Evolutionary conservation across 192 early-diverging fungal species (phyloP), one percentile per base, ranked within the genome.

Genomic region (Coemansia sp.): DNA sequence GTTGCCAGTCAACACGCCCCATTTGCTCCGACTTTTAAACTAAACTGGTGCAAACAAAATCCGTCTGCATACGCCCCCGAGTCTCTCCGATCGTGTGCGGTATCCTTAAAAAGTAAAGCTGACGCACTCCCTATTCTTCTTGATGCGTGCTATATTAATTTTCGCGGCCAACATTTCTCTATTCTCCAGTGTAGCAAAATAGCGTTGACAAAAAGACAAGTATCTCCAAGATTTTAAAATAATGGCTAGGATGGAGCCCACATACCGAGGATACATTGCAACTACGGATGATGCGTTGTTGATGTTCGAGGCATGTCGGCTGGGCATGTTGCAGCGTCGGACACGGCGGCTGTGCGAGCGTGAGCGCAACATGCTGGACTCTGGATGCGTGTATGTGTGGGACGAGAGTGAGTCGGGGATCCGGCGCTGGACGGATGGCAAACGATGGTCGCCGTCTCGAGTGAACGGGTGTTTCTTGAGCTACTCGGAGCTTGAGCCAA

Each of bases 371-470:
- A 67, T 79, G 54, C 88, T 94, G 38, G 73, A 69, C 15, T 91
- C 93, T 2, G 92, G 92, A 2, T 89, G 88, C 1, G 84, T 94
- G 17, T 95, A 90, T 70, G 88, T 89, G 39, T 95, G 92, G 88
- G 90, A 92, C 73, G 93, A 95, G 73, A 84, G 86, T 32, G 93
- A 95, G 65, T 87, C 90, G 12, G 92, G 91, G n/a, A 94, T 95
- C 83, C 75, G 87, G 57, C 80, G 93, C 12, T 95, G 93, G 93
- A 94, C 93, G 0, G 93, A 95, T 72, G 92, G 92, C 50, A 85
- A 84, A 72, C 85, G 83, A n/a, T 95, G 93, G 93, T 91, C 89
- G 19, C 89, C 93, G 1, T 89, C 87, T 25, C 85, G 93, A 41
- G 92, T 93, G 63, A 84, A 86, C 24, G 92, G 93, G 35, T 88